Percentiles rank a stretch among this genome's conserved stretches.
These are phyloP conservation scores for Fusarium citri DNA, from an alignment of 2,329 filamentous ascomycete genomes.

Conservation along the genomic window DNA sequence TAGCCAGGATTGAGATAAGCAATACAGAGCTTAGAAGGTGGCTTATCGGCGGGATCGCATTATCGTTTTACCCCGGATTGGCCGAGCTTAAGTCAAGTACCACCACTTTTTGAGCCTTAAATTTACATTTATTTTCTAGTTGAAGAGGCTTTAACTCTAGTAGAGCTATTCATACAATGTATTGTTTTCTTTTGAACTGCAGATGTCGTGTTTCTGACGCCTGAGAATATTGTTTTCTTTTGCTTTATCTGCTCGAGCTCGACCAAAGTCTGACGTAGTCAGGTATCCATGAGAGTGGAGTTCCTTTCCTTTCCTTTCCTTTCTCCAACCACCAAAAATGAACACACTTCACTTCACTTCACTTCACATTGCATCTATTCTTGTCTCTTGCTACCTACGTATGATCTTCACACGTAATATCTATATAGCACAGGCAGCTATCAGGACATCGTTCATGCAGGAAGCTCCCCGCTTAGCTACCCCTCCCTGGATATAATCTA, in stretches of 20 bases:
- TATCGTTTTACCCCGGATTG: slow-evolving; percentile 48
- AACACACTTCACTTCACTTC: not conserved
- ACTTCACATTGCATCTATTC: slow-evolving; percentile 5
- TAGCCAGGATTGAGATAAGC: slow-evolving; percentile 30
- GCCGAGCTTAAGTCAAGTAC: slow-evolving; percentile 1
- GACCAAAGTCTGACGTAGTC: slow-evolving; percentile 13
- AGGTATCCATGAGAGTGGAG: slow-evolving; percentile 16
- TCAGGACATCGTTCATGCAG: slow-evolving; percentile 4
- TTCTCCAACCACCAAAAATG: not conserved
- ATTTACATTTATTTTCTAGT: not conserved
- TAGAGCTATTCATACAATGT: not conserved
- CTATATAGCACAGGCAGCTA: not conserved
- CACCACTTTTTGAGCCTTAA: not conserved
- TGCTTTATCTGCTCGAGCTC: not conserved
- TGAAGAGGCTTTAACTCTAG: not conserved
- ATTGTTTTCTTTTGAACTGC: not conserved
- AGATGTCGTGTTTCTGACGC: not conserved
- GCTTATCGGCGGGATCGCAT: slow-evolving; percentile 49
- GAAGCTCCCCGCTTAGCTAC: slow-evolving; percentile 4
- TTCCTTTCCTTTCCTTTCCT: not conserved
- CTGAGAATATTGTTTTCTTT: not conserved
- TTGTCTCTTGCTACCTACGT: not conserved
- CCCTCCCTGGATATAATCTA: not conserved
- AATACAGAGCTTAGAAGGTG: slow-evolving; percentile 13
- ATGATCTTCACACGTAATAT: not conserved